Percentiles rank a stretch among this genome's conserved stretches.
Conservation (phyloP, 768 basidiomycete genomes). For the Boletus rubropictus region DNA sequence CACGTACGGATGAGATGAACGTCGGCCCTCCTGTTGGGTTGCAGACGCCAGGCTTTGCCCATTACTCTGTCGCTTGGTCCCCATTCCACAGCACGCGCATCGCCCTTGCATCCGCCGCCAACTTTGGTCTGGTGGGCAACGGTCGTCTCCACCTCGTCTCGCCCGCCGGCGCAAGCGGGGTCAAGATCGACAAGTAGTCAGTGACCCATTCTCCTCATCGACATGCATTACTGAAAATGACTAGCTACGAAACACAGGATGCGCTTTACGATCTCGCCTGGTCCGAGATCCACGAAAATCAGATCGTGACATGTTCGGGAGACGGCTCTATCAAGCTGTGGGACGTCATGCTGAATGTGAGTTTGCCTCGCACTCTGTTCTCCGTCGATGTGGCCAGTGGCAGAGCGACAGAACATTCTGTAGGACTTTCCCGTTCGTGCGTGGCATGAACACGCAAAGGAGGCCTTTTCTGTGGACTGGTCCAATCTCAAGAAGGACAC, state of each 20-base stretch:
- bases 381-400: conserved; percentile 9
- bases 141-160: conserved; percentile 75
- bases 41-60: conserved; percentile 79
- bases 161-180: conserved; percentile 36
- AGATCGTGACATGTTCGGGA: conserved; percentile 82
- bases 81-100: conserved; percentile 73
- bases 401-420: conserved; percentile 26
- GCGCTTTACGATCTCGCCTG: conserved; percentile 88
- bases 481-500: conserved; percentile 86
- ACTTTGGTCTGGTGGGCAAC: conserved; percentile 94
- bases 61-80: conserved; percentile 79
- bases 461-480: conserved; percentile 95
- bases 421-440: conserved; percentile 85
- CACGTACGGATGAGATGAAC: conserved; percentile 28
- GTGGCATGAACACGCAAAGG: conserved; percentile 93
- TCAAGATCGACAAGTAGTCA: conserved; percentile 66
- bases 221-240: conserved; percentile 6
- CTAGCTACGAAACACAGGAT: conserved; percentile 85
- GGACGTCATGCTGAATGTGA: conserved; percentile 83
- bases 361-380: conserved; percentile 6
- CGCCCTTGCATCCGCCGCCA: conserved; percentile 80
- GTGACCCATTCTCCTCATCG: conserved; percentile 24
- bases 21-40: conserved; percentile 42
- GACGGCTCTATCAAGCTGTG: conserved; percentile 88
- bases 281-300: conserved; percentile 94